Evolutionary conservation across 805 yeast species (phyloP).

Genomic region (Suhomyces sp.): DNA sequence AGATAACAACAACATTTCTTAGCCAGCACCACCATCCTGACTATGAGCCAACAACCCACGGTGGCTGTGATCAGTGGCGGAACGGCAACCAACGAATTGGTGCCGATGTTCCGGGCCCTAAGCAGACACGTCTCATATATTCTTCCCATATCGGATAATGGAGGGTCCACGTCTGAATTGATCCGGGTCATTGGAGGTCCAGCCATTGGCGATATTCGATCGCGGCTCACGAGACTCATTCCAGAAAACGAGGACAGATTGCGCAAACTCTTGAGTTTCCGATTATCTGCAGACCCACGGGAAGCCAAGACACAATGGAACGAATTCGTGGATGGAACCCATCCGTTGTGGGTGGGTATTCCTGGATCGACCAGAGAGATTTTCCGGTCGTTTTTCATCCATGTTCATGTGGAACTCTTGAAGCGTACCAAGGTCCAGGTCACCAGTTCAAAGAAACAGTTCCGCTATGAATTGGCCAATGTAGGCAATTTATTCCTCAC

Average conservation of each 20-base stretch:
- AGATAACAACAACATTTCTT: no score
- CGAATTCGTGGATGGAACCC: slow-evolving; percentile 74
- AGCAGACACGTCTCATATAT: slow-evolving; percentile 57
- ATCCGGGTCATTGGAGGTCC: slow-evolving; percentile 89
- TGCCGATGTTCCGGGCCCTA: slow-evolving; percentile 52
- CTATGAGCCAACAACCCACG: not conserved
- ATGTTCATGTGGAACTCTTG: slow-evolving; percentile 73
- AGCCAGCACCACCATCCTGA: not conserved
- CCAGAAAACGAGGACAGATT: slow-evolving; percentile 47
- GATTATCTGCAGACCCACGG: slow-evolving; percentile 49
- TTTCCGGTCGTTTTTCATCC: slow-evolving; percentile 72
- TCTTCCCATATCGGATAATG: slow-evolving; percentile 87
- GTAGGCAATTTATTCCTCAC: slow-evolving; percentile 83
- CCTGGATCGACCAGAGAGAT: slow-evolving; percentile 66
- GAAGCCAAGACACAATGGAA: slow-evolving; percentile 75
- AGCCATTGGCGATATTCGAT: slow-evolving; percentile 89
- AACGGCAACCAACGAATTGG: slow-evolving; percentile 81
- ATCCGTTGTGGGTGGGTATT: slow-evolving; percentile 62
- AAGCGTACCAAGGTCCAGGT: slow-evolving; percentile 56
- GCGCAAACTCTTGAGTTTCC: slow-evolving; percentile 37
- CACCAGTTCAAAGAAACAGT: slow-evolving; percentile 46
- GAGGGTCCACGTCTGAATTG: slow-evolving; percentile 91
- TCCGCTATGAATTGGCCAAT: slow-evolving; percentile 74
- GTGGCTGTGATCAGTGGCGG: slow-evolving; percentile 67
- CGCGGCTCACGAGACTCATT: slow-evolving; percentile 73